Conservation (phyloP, 371 early-diverging fungal species). For the Mucor indicus region DNA sequence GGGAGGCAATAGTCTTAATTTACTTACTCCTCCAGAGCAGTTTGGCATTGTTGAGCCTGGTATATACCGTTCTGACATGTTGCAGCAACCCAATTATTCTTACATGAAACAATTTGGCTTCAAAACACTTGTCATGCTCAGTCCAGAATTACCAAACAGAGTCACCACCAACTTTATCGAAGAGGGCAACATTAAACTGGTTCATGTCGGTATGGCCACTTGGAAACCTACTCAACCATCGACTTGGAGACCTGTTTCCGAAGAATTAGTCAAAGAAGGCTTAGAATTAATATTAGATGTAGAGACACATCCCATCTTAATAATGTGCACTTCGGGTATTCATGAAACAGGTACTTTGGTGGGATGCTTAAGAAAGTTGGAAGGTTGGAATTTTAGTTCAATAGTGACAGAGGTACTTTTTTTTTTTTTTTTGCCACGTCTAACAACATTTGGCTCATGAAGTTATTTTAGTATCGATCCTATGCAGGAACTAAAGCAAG, state of each 20-base stretch:
- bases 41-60: constrained; percentile 91
- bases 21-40: constrained; percentile 78
- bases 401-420: constrained; percentile 80
- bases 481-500: constrained; percentile 87
- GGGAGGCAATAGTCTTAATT: constrained; percentile 8
- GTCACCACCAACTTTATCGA: constrained; percentile 79
- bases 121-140: constrained; percentile 79
- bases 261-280: constrained; percentile 92
- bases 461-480: constrained; percentile 67
- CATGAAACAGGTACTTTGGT: constrained; percentile 78
- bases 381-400: constrained; percentile 95
- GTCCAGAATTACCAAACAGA: constrained; percentile 83
- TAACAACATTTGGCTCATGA: too few species aligned
- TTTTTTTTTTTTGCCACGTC: background rate
- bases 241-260: constrained; percentile 90
- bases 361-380: constrained; percentile 91
- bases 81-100: constrained; percentile 70
- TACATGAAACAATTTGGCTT: constrained; percentile 78
- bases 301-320: constrained; percentile 78
- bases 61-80: constrained; percentile 79
- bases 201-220: constrained; percentile 70
- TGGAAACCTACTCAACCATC: constrained; percentile 50
- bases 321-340: constrained; percentile 90
- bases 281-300: constrained; percentile 79
- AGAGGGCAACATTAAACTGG: constrained; percentile 71